These are phyloP conservation scores for Magnaporthiopsis rhizophila DNA, from an alignment of 2,329 filamentous ascomycete species.

Conservation along the genomic window DNA sequence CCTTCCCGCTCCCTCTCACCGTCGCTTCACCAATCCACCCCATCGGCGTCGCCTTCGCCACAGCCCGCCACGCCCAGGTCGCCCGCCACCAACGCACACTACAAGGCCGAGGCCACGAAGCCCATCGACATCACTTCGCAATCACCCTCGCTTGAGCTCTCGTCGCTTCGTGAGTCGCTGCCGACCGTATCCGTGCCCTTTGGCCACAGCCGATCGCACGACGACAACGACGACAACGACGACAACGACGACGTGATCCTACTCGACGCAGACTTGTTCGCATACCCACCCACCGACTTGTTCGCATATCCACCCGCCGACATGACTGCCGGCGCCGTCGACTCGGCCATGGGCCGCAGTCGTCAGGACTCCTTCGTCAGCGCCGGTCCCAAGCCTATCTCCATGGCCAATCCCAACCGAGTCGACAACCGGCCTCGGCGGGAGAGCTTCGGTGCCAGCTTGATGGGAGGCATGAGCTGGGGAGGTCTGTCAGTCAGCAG, in stretches of 20 bases:
- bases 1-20: constrained; percentile 19
- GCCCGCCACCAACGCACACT: constrained; percentile 19
- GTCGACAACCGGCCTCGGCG: constrained; percentile 50
- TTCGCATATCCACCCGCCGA: constrained; percentile 22
- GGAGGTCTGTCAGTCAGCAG: constrained; percentile 92
- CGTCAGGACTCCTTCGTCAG: constrained; percentile 60
- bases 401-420: constrained; percentile 56
- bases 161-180: constrained; percentile 14
- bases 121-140: constrained; percentile 26
- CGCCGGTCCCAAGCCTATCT: constrained; percentile 58
- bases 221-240: constrained; percentile 12
- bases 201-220: constrained; percentile 3
- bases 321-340: constrained; percentile 54
- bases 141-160: constrained; percentile 8
- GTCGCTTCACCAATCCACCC: constrained; percentile 21
- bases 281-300: constrained; percentile 31
- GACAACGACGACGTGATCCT: constrained; percentile 30
- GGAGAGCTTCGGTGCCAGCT: constrained; percentile 55
- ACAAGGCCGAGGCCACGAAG: constrained; percentile 19
- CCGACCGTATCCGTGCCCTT: constrained; percentile 14
- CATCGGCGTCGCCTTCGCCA: constrained; percentile 31
- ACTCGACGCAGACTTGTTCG: constrained; percentile 38
- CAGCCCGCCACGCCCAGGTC: constrained; percentile 36
- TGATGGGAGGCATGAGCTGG: constrained; percentile 88
- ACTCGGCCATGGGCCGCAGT: constrained; percentile 49